phyloP scores from a whole-genome alignment of 495 filamentous ascomycete species.

The Podospora pseudopauciseta region DNA sequence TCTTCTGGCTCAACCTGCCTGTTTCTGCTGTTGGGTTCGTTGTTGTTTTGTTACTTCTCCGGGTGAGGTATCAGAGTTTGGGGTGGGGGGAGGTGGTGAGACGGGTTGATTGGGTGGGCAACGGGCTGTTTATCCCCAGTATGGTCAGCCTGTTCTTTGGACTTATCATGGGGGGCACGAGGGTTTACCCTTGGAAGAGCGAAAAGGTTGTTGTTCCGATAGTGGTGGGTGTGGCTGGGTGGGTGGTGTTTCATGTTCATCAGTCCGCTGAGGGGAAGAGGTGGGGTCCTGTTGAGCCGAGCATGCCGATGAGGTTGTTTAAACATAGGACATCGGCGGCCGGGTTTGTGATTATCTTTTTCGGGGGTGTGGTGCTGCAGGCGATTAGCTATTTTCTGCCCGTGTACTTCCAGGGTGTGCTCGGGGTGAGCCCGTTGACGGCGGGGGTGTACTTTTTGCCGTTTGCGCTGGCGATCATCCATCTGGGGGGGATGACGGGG shows the following conservation, averaged over 20 bases:
- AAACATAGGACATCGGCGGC: slow-evolving; percentile 28
- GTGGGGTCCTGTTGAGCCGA: slow-evolving; percentile 13
- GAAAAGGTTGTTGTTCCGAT: slow-evolving; percentile 33
- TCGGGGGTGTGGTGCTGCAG: slow-evolving; percentile 28
- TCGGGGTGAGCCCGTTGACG: too few species aligned
- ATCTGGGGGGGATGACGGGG: too few species aligned
- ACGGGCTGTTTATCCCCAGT: slow-evolving; percentile 28
- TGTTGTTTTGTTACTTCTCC: slow-evolving; percentile 30
- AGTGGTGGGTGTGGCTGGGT: slow-evolving; percentile 22
- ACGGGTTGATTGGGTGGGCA: slow-evolving; percentile 21
- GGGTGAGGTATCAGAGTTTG: slow-evolving; percentile 2
- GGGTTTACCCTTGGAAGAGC: slow-evolving; percentile 29
- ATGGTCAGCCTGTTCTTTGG: slow-evolving; percentile 32
- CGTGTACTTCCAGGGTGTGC: slow-evolving; percentile 43
- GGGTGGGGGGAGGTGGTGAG: too few species aligned
- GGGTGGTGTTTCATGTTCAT: slow-evolving; percentile 23
- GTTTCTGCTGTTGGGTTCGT: slow-evolving; percentile 28
- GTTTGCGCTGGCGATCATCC: too few species aligned
- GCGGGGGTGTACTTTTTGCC: too few species aligned
- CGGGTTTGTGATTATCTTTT: slow-evolving; percentile 24
- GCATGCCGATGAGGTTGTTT: slow-evolving; percentile 31
- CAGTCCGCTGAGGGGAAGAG: slow-evolving; percentile 14
- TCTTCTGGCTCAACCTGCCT: slow-evolving; percentile 38
- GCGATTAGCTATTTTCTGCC: slow-evolving; percentile 40
- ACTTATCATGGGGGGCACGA: slow-evolving; percentile 30